Evolutionary conservation across 1,284 basidiomycete genomes (phyloP), one percentile per base, ranked within the genome.

Genomic region (Schizophyllum amplum): DNA sequence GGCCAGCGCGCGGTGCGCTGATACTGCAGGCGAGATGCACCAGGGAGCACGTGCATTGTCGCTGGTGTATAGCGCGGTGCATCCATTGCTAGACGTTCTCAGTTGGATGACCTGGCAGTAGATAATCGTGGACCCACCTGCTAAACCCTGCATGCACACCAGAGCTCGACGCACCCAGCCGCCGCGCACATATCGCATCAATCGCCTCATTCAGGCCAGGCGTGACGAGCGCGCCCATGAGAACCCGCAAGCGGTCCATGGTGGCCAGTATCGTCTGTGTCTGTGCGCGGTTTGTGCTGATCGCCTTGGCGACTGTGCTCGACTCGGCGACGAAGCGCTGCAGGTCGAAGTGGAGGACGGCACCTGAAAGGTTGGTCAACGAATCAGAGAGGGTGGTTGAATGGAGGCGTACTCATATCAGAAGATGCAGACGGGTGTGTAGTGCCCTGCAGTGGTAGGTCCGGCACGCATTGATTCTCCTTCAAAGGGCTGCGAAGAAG

Each of bases 1-100:
- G 0, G 81, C 79, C 13, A 94, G 66, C 5, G 87, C 80, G 20
- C 87, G 78, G 5, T 81, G 72, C 0, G 92, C 89, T 0, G 92
- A 89, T 1, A 77, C 77, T 47, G 78, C 72, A 0, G 79, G 72
- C 0, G 91, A 94, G n/a, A 90, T 71, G 47, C 77, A 80, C 90
- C 92, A 94, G 5, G 72, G 65, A 25, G 77, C 76, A 26, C 66
- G 67, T 4, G 78, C 62, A 42, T 68, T 67, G 17, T 69, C 68
- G 4, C 63, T 65, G 0, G 69, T 67, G 63, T 78, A 82, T 26
- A 86, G 54, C 0, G 77, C 75, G 6, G 72, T 71, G n/a, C 73
- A 67, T 20, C 68, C 68, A 24, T 61, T 60, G 51, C 76, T 81
- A 52, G 21, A 55, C 25, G 20, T 26, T 53, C 22, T 55, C 20